phyloP scores from a whole-genome alignment of 2,329 filamentous ascomycete genomes.

The Fusarium xyrophilum region DNA sequence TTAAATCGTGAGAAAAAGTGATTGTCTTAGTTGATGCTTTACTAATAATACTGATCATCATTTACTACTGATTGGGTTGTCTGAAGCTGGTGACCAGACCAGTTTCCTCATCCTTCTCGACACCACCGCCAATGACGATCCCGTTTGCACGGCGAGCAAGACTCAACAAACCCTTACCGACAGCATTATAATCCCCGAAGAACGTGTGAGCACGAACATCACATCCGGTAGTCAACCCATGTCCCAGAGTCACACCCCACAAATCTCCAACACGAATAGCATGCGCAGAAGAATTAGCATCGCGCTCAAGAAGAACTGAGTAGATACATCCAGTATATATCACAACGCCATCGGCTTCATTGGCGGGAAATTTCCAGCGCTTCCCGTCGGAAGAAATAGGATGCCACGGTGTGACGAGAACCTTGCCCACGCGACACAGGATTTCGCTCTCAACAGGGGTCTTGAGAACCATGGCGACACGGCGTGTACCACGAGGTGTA shows the following conservation, averaged over 20 bases:
- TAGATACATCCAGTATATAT: slow-evolving; percentile 61
- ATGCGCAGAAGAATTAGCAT: slow-evolving; percentile 54
- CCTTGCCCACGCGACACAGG: slow-evolving; percentile 55
- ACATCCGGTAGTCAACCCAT: slow-evolving; percentile 53
- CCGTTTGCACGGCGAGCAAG: slow-evolving; percentile 50
- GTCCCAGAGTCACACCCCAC: slow-evolving; percentile 66
- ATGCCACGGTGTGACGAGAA: slow-evolving; percentile 67
- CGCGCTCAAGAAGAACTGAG: slow-evolving; percentile 62
- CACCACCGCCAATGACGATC: slow-evolving; percentile 53
- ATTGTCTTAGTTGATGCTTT: neutral
- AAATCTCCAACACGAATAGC: slow-evolving; percentile 55
- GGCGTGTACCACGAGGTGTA: slow-evolving; percentile 58
- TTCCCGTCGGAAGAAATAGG: slow-evolving; percentile 54
- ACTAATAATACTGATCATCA: neutral
- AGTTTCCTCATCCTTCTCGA: slow-evolving; percentile 47
- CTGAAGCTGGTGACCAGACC: slow-evolving; percentile 49
- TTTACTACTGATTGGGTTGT: neutral
- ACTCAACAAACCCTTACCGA: slow-evolving; percentile 50
- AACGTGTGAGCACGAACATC: slow-evolving; percentile 58
- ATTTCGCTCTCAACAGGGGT: slow-evolving; percentile 51
- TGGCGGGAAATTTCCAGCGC: slow-evolving; percentile 57
- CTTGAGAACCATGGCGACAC: slow-evolving; percentile 59
- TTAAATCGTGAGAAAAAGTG: neutral
- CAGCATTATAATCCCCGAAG: slow-evolving; percentile 58
- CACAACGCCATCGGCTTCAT: slow-evolving; percentile 44